These are phyloP conservation scores for Kazachstania taianensis DNA, from an alignment of 805 yeast genomes.

Conservation along the genomic window DNA sequence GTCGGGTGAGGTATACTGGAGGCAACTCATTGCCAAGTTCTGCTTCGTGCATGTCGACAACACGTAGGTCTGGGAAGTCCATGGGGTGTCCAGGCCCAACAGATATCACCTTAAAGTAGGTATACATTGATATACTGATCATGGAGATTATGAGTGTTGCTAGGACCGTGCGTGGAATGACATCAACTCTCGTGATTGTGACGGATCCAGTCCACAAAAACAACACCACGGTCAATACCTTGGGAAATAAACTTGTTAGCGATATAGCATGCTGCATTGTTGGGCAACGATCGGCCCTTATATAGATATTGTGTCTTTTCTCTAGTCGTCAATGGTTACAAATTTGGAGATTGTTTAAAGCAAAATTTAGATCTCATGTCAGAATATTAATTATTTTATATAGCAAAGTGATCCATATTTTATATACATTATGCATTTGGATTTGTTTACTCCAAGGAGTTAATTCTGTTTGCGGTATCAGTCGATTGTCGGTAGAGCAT, in stretches of 20 bases:
- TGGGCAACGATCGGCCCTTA: no score
- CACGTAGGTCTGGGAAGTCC: constrained; percentile 40
- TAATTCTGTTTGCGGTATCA: no score
- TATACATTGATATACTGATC: constrained; percentile 25
- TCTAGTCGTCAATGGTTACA: no score
- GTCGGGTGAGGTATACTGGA: constrained; percentile 33
- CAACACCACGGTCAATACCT: constrained; percentile 14
- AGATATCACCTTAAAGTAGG: constrained; percentile 44
- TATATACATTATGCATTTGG: no score
- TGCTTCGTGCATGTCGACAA: constrained; percentile 23
- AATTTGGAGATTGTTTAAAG: no score
- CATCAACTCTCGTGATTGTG: constrained; percentile 10
- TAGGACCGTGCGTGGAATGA: constrained; percentile 9
- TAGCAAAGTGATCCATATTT: no score
- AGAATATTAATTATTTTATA: no score
- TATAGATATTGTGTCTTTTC: no score
- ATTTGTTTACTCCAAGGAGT: no score
- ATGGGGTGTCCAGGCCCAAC: constrained; percentile 59
- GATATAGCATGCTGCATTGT: neutral
- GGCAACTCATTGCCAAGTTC: constrained; percentile 29
- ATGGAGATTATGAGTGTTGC: constrained; percentile 3
- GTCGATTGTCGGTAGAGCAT: no score
- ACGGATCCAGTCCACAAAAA: constrained; percentile 18
- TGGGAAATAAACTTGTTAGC: constrained; percentile 19
- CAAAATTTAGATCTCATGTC: no score